Evolutionary conservation across 306 rosid genomes (phyloP).

Genomic region (Fragaria iinumae): DNA sequence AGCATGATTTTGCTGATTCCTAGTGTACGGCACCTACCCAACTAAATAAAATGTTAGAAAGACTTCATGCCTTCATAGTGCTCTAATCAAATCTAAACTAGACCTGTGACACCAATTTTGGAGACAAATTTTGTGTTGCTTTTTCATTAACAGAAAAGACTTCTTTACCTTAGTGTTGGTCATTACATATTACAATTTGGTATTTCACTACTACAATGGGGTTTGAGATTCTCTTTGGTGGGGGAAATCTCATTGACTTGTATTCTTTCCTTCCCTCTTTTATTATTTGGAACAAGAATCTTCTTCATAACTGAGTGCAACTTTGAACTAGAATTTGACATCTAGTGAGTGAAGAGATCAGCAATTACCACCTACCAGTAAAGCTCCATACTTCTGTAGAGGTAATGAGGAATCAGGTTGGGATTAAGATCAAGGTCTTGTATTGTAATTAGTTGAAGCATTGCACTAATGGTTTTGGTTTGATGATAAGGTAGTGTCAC

Average conservation of each 20-base stretch:
- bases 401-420: background rate
- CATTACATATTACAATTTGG: constrained; percentile 15
- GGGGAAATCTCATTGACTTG: constrained; percentile 35
- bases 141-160: constrained; percentile 28
- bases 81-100: constrained; percentile 17
- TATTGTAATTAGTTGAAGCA: background rate
- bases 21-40: constrained; percentile 47
- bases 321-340: constrained; percentile 21
- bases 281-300: constrained; percentile 33
- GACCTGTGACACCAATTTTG: constrained; percentile 28
- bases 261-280: constrained; percentile 12
- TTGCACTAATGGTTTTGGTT: background rate
- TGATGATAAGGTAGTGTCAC: background rate
- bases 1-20: constrained; percentile 43
- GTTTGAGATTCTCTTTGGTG: constrained; percentile 37
- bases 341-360: constrained; percentile 27
- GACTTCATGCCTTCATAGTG: constrained; percentile 5
- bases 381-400: background rate
- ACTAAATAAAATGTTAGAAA: constrained; percentile 21
- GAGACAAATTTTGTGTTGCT: constrained; percentile 20
- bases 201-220: constrained; percentile 7
- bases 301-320: constrained; percentile 30
- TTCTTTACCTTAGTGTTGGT: constrained; percentile 28
- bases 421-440: background rate
- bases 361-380: constrained; percentile 21